Base-by-base conservation (phyloP, 768 basidiomycete genomes). In the Russula sp. region DNA sequence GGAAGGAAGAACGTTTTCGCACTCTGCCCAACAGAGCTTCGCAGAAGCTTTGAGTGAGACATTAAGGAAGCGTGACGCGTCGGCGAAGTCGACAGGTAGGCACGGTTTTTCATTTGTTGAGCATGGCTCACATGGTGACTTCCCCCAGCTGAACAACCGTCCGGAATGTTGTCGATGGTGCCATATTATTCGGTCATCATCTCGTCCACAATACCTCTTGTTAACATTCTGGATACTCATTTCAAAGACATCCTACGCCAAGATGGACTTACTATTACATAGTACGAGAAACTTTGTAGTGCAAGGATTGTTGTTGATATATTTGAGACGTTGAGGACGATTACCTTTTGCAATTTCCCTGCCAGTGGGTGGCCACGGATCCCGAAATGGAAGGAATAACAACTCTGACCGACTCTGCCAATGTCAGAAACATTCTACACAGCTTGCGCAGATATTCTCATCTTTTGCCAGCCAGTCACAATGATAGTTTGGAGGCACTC, bases 361-460 rank as follows among this genome's bases (percentile, higher is more conserved):
- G 2, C 27, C 27, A 27, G n/a, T n/a, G 27, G 27, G 27, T 27
- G 27, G 27, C 3, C 27, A 27, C 27, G 6, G 35, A 10, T 49
- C 59, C 32, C 14, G 54, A 53, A 22, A 60, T 27, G 59, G 51
- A 35, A 45, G 7, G 8, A 34, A 6, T 31, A 1, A 8, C 2
- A 0, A 39, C 42, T 44, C 42, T 52, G 40, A 50, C 22, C 59
- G 48, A 18, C 39, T 48, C 31, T 50, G 13, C 51, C 49, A n/a
- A 83, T 83, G 82, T 70, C 80, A 20, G 78, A 83, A 18, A 71
- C 76, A 8, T 77, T 89, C 11, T 89, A 84, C 68, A 76, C 77
- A n/a, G 79, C 84, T 9, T 88, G 81, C 68, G 88, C 88, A 3
- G 82, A 89, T 63, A 85, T 87, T 16, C 80, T 89, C 10, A 75